These are phyloP conservation scores for Cutaneotrichosporon sp. DNA, from an alignment of 1,284 basidiomycete genomes.

Conservation along the genomic window DNA sequence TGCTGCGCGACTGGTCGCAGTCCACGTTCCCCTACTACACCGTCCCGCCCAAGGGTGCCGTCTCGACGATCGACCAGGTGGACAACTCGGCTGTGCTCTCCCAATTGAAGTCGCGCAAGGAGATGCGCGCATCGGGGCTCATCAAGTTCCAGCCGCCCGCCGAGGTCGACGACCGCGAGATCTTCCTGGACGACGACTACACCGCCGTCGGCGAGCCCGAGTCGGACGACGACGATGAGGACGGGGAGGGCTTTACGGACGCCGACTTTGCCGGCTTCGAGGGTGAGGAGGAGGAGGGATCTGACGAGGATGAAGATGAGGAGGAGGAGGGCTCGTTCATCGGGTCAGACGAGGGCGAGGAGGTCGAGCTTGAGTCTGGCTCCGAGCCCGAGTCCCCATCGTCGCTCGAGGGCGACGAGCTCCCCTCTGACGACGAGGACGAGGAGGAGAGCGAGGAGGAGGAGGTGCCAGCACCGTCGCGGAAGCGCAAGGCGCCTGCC, in stretches of 20 bases:
- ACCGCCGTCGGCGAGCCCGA: slow-evolving; percentile 31
- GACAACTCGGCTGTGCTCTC: slow-evolving; percentile 56
- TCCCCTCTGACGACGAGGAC: slow-evolving; percentile 33
- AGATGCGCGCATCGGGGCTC: slow-evolving; percentile 57
- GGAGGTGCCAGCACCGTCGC: slow-evolving; percentile 27
- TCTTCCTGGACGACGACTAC: slow-evolving; percentile 63
- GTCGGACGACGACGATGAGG: slow-evolving; percentile 51
- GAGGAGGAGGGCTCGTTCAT: slow-evolving; percentile 37
- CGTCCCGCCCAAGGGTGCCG: slow-evolving; percentile 57
- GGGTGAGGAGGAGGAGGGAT: slow-evolving; percentile 35
- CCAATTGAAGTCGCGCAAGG: slow-evolving; percentile 66
- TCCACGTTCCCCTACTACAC: slow-evolving; percentile 80
- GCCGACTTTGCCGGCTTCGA: slow-evolving; percentile 44
- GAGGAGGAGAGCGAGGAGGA: slow-evolving; percentile 37
- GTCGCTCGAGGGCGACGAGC: slow-evolving; percentile 20
- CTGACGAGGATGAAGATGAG: slow-evolving; percentile 36
- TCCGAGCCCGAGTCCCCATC: slow-evolving; percentile 45
- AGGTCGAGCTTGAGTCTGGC: slow-evolving; percentile 48
- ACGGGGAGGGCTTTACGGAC: slow-evolving; percentile 32
- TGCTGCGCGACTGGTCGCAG: slow-evolving; percentile 87
- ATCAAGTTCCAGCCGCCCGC: slow-evolving; percentile 62
- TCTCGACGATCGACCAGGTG: slow-evolving; percentile 37
- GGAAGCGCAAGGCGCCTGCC: slow-evolving; percentile 27
- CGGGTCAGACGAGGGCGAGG: slow-evolving; percentile 46
- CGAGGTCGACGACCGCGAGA: slow-evolving; percentile 60